Evolutionary conservation across 768 basidiomycete species (phyloP).

Genomic region (Podaxis sp.): DNA sequence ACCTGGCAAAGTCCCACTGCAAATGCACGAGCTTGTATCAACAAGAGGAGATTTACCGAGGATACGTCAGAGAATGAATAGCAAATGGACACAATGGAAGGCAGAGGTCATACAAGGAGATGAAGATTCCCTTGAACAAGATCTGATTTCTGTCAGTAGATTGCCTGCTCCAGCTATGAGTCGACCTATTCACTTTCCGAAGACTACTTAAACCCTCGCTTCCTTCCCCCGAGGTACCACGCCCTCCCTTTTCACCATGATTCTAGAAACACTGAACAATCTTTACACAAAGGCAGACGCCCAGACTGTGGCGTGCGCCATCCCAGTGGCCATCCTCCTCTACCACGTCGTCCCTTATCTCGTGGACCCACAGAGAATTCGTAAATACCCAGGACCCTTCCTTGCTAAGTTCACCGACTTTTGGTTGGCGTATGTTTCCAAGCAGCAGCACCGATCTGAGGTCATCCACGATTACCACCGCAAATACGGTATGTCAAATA

Average conservation of each 20-base stretch:
- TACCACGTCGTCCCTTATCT: constrained; percentile 47
- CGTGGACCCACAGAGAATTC: constrained; percentile 52
- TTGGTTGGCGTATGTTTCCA: constrained; percentile 65
- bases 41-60: not conserved
- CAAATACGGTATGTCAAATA: constrained; percentile 56
- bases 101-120: not conserved
- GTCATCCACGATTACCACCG: constrained; percentile 67
- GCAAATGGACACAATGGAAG: not conserved
- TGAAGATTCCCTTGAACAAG: not conserved
- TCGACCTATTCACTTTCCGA: not conserved
- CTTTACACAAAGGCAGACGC: not conserved
- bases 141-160: not conserved
- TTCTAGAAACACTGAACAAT: not conserved
- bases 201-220: constrained; percentile 2
- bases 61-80: not conserved
- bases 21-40: not conserved
- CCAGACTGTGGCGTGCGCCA: not conserved
- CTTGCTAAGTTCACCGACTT: constrained; percentile 66
- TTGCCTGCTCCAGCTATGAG: not conserved
- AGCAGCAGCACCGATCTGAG: constrained; percentile 69
- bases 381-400: constrained; percentile 62
- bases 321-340: constrained; percentile 28
- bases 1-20: not conserved
- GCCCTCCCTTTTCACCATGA: not conserved
- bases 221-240: not conserved